Evolutionary conservation across 2,329 filamentous ascomycete species (phyloP).

Genomic region (Didymellaceae sp.): DNA sequence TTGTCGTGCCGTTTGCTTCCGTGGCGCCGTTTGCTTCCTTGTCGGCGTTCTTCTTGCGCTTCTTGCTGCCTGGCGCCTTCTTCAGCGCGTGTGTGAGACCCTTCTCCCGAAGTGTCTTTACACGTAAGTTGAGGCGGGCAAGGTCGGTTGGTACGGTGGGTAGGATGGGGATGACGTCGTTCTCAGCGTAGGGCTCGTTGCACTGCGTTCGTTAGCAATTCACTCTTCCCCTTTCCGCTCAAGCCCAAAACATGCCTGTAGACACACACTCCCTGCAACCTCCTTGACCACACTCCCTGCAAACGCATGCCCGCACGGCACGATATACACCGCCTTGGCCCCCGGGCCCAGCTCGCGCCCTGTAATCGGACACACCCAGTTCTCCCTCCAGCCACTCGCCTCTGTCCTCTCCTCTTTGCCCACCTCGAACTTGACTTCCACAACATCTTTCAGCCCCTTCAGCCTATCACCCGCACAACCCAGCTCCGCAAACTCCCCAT

Average conservation of each 20-base stretch:
- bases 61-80: slow-evolving; percentile 71
- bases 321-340: slow-evolving; percentile 83
- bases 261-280: slow-evolving; percentile 69
- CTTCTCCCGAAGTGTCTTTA: slow-evolving; percentile 71
- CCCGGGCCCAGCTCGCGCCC: slow-evolving; percentile 82
- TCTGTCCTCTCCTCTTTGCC: slow-evolving; percentile 44
- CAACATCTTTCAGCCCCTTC: slow-evolving; percentile 82
- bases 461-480: slow-evolving; percentile 66
- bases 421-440: slow-evolving; percentile 79
- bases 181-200: slow-evolving; percentile 71
- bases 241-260: slow-evolving; percentile 53
- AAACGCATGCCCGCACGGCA: slow-evolving; percentile 96
- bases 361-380: slow-evolving; percentile 85
- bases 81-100: slow-evolving; percentile 88
- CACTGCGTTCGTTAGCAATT: slow-evolving; percentile 61
- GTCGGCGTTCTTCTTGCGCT: slow-evolving; percentile 69
- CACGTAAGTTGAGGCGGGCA: slow-evolving; percentile 68
- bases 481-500: slow-evolving; percentile 61
- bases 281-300: slow-evolving; percentile 84
- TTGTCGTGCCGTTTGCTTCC: slow-evolving; percentile 15
- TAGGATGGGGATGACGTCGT: slow-evolving; percentile 84
- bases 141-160: slow-evolving; percentile 75
- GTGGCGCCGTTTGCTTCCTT: slow-evolving; percentile 20
- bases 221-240: not conserved
- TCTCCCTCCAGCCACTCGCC: slow-evolving; percentile 59